phyloP scores from a whole-genome alignment of 306 rosid genomes.

The Sophora flavescens region DNA sequence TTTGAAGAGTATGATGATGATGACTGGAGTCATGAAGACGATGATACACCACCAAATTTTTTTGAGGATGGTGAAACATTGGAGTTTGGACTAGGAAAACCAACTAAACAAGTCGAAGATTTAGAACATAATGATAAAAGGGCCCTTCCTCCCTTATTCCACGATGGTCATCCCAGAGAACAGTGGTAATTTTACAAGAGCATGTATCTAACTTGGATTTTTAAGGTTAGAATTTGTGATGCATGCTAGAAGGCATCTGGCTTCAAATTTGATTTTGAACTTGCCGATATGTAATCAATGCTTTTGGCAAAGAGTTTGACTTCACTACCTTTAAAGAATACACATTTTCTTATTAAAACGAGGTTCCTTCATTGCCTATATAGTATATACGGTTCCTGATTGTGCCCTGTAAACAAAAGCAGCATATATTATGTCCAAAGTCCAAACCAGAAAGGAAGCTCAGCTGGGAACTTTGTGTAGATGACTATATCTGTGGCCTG shows the following conservation, averaged over 20 bases:
- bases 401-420: conserved; percentile 26
- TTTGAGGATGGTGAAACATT: conserved; percentile 58
- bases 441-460: conserved; percentile 8
- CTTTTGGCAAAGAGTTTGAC: conserved; percentile 31
- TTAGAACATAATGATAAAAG: conserved; percentile 43
- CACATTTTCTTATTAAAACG: not conserved
- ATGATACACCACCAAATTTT: conserved; percentile 74
- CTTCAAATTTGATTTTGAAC: conserved; percentile 38
- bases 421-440: conserved; percentile 29
- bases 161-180: conserved; percentile 76
- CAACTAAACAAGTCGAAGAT: conserved; percentile 48
- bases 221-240: conserved; percentile 21
- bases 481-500: conserved; percentile 22
- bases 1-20: conserved; percentile 42
- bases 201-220: not conserved
- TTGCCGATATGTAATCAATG: conserved; percentile 35
- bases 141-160: conserved; percentile 56
- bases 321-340: conserved; percentile 39
- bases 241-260: conserved; percentile 17
- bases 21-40: conserved; percentile 74
- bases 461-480: conserved; percentile 15
- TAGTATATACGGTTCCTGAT: not conserved
- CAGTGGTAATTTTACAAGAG: conserved; percentile 63
- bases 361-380: not conserved
- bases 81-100: conserved; percentile 48